phyloP scores from a whole-genome alignment of 768 basidiomycete species.

The Lyophyllum semitale region DNA sequence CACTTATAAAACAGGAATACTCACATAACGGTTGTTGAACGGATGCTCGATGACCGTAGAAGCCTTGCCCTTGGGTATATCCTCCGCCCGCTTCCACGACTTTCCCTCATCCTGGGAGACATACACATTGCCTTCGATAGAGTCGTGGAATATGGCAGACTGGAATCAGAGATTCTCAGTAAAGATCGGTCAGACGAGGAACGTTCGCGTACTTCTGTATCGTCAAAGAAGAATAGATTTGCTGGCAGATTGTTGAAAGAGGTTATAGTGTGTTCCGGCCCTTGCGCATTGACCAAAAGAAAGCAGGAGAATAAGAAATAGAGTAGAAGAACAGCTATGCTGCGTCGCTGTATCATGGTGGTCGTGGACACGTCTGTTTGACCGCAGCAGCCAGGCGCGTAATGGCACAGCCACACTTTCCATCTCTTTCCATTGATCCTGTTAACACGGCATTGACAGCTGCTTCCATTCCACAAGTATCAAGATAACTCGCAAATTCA shows the following conservation, averaged over 20 bases:
- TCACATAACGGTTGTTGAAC: constrained; percentile 73
- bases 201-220: constrained; percentile 69
- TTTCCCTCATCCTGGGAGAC: constrained; percentile 90
- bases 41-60: constrained; percentile 85
- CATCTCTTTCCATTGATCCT: too few species aligned
- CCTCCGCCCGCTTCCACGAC: constrained; percentile 51
- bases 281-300: constrained; percentile 31
- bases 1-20: constrained; percentile 17
- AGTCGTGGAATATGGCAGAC: constrained; percentile 82
- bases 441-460: too few species aligned
- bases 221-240: constrained; percentile 89
- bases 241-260: constrained; percentile 75
- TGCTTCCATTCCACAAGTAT: too few species aligned
- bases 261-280: constrained; percentile 49
- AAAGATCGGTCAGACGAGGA: constrained; percentile 12
- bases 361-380: constrained; percentile 21
- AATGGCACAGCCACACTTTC: constrained; percentile 19
- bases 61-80: constrained; percentile 58
- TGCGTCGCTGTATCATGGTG: constrained; percentile 26
- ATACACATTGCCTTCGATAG: constrained; percentile 63
- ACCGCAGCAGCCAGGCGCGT: constrained; percentile 11
- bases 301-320: constrained; percentile 18
- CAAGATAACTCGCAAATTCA: too few species aligned
- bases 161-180: constrained; percentile 13
- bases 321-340: constrained; percentile 17